These are phyloP conservation scores for Xylaria intraflava DNA, from an alignment of 495 filamentous ascomycete species.

Conservation along the genomic window DNA sequence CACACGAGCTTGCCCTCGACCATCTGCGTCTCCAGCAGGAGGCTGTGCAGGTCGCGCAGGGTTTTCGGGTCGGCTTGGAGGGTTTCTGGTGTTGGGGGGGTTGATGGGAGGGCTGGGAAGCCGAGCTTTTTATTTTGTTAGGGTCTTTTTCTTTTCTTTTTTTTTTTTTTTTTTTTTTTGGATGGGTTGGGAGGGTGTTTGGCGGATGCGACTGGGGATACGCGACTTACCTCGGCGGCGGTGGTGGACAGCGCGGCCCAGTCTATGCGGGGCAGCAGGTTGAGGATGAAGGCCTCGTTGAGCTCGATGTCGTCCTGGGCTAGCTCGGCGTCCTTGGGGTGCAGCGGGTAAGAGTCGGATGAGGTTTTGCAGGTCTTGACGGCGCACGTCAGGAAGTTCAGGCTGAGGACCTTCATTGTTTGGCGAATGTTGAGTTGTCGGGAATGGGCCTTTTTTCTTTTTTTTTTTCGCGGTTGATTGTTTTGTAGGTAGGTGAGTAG, in stretches of 20 bases:
- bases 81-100: constrained; percentile 53
- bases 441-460: constrained; percentile 9
- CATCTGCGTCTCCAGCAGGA: constrained; percentile 88
- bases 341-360: constrained; percentile 73
- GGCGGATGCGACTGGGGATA: not conserved
- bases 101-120: constrained; percentile 66
- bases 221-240: constrained; percentile 62
- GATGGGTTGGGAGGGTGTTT: not conserved
- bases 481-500: not conserved
- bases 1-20: constrained; percentile 82
- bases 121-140: constrained; percentile 53
- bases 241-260: constrained; percentile 72
- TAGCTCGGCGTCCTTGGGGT: constrained; percentile 85
- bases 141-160: not conserved
- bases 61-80: constrained; percentile 56
- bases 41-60: constrained; percentile 67
- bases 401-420: constrained; percentile 87
- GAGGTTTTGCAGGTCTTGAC: constrained; percentile 85
- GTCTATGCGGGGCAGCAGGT: constrained; percentile 80
- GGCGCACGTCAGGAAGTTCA: constrained; percentile 95
- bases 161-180: not conserved
- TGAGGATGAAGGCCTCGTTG: constrained; percentile 69
- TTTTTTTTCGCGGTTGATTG: not conserved
- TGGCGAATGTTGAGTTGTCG: not conserved
- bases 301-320: constrained; percentile 72